Evolutionary conservation across 1,284 basidiomycete species (phyloP).

Genomic region (Vanrija sp.): DNA sequence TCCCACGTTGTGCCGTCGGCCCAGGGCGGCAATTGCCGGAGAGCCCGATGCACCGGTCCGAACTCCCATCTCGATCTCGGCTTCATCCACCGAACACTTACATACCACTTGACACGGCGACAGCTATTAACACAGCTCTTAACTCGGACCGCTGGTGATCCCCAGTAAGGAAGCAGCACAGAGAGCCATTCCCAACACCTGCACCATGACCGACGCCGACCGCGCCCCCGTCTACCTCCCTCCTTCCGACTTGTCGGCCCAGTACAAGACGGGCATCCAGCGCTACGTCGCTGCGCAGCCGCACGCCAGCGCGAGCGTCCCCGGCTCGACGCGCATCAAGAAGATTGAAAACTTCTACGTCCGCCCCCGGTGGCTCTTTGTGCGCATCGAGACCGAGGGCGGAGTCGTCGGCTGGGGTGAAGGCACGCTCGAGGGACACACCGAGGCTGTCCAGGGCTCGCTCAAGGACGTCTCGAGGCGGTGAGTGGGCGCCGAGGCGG

Average conservation of each 20-base stretch:
- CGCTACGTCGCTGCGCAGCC: conserved; percentile 20
- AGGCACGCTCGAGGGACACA: conserved; percentile 53
- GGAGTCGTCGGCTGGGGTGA: conserved; percentile 64
- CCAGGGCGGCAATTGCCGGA: no score
- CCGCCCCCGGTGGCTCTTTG: conserved; percentile 71
- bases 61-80: no score
- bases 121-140: no score
- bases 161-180: background rate
- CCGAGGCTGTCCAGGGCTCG: conserved; percentile 71
- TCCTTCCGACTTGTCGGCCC: conserved; percentile 34
- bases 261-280: conserved; percentile 39
- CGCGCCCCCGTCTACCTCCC: conserved; percentile 38
- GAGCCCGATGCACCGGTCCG: no score
- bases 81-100: no score
- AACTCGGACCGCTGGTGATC: no score
- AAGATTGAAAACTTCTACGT: conserved; percentile 59
- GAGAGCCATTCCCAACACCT: background rate
- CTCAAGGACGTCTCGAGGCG: conserved; percentile 60
- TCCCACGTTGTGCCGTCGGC: no score
- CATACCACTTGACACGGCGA: no score
- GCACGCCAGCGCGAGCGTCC: conserved; percentile 23
- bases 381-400: conserved; percentile 64
- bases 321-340: conserved; percentile 32
- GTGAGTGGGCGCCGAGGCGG: conserved; percentile 29
- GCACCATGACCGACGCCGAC: conserved; percentile 10